A percentile compares a stretch with the other conserved stretches of the same genome.
Evolutionary conservation across 129 eudicot species (phyloP).

Genomic region (Oenanthe sinensis): DNA sequence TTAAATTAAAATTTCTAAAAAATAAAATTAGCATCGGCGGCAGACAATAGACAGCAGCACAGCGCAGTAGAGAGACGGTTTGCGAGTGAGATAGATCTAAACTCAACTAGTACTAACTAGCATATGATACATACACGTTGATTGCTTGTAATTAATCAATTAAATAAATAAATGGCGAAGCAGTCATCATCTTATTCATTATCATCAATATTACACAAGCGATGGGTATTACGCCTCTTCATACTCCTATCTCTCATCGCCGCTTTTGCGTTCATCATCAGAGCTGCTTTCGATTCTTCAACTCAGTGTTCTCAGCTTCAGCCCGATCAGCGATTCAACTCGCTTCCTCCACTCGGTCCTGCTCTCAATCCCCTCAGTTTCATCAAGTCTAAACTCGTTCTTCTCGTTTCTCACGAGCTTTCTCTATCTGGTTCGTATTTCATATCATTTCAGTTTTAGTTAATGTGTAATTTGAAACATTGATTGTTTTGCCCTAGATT

Average conservation of each 20-base stretch:
- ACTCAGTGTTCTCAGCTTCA: slow-evolving; percentile 25
- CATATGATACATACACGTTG: background rate
- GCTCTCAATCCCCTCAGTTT: slow-evolving; percentile 57
- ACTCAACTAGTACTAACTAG: background rate
- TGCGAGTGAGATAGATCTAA: background rate
- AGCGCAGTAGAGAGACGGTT: no score
- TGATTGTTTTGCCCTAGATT: background rate
- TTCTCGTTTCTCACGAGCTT: slow-evolving; percentile 91
- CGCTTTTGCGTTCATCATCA: slow-evolving; percentile 54
- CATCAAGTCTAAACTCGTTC: slow-evolving; percentile 88
- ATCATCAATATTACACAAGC: slow-evolving; percentile 31
- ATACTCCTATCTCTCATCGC: slow-evolving; percentile 48
- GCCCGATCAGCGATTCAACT: slow-evolving; percentile 15
- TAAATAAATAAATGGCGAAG: slow-evolving; percentile 38
- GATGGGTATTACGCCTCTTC: slow-evolving; percentile 48
- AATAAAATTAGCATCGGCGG: no score
- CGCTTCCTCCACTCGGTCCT: slow-evolving; percentile 15
- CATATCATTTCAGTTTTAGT: background rate
- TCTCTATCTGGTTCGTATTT: slow-evolving; percentile 71
- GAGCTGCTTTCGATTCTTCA: slow-evolving; percentile 55
- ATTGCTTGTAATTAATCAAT: background rate
- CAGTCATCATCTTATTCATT: slow-evolving; percentile 21
- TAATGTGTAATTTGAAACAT: background rate
- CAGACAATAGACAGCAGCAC: no score
- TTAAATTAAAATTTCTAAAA: no score